Evolutionary conservation across 2,329 filamentous ascomycete genomes (phyloP), one percentile per base, ranked within the genome.

Genomic region (Sphaceloma murrayae): DNA sequence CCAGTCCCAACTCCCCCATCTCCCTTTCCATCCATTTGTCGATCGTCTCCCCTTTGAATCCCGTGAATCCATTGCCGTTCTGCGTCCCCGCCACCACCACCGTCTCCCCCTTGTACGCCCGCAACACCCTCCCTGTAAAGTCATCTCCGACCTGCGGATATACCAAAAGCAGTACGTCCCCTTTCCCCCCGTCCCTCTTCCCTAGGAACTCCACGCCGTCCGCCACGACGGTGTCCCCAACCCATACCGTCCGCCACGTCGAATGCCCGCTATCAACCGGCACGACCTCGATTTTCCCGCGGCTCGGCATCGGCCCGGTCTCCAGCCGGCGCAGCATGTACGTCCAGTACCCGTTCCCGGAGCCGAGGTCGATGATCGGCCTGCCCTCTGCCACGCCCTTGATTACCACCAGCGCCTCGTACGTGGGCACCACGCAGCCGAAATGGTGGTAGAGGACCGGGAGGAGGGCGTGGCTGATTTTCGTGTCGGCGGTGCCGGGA

Each of bases 361-460:
- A 78, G 3, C 80, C 82, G 29, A 85, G 62, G 52, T 86, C 82
- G 7, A 80, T 64, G 5, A 86, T 67, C 9, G 67, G 58, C 4
- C 72, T 65, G 1, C 68, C 69, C 4, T 52, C 54, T 32, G 74
- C 69, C 2, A 83, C 58, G 36, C 71, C 65, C 26, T 69, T 70
- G 22, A 86, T 68, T 16, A 81, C 65, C 49, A 72, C 66, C 9
- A 87, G 64, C 1, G 74, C 68, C 53, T 85, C 79, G 58, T 81
- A 80, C 7, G 73, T 75, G 0, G 82, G 82, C 14, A 77, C 77
- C 1, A 75, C 74, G 62, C 82, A 87, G 40, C 81, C 81, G 59
- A 86, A 86, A 61, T 87, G 82, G 62, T 86, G 82, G 70, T 85
- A 86, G 45, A 85, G 69, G 13, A 86, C 67, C 2, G 82, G 82